Base-by-base conservation (phyloP, 495 filamentous ascomycete species). In the Lepraria neglecta region DNA sequence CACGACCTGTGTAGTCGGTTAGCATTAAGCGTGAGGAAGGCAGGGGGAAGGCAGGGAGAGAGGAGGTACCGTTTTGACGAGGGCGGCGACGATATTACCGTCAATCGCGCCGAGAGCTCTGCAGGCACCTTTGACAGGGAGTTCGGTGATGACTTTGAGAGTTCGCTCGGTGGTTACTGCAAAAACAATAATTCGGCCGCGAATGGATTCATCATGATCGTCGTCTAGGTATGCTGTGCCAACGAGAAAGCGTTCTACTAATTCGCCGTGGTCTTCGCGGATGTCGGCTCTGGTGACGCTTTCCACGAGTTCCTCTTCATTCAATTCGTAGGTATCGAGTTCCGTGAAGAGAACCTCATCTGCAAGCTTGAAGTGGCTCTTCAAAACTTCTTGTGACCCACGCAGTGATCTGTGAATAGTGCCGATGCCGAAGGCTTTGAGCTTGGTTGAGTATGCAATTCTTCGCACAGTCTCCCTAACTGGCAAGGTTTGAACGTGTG, bases 401-500 rank as follows among this genome's bases (percentile, higher is more conserved):
- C 77, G 70, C 6, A 87, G 60, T 12, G 76, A 78, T 6, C 89
- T 80, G 48, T 84, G 82, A 58, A 97, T 87, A 12, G 88, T 94
- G 3, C 92, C 92, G 4, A 97, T 78, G 7, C 87, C 92, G 68
- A 97, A 96, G 0, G 86, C 85, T 66, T 88, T 87, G 55, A 92
- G 85, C 27, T 75, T 77, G 10, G 86, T 77, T 9, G 90, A 95
- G 73, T 97, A 96, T 0, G 90, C 87, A 53, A 99, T 84, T 44
- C 94, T 79, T 50, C 94, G 83, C 6, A 96, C 87, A 33, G 90
- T 94, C 69, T 97, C 87, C 27, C 84, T 79, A 62, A 96, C 85
- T 2, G 75, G 80, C 4, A 96, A 75, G 1, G 89, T 85, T 64
- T 87, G 85, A 10, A 96, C 87, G 66, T 97, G 91, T 3, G 92